A percentile compares a stretch with the other conserved stretches of the same genome.
These are phyloP conservation scores for Aspergillus avenaceus DNA, from an alignment of 495 filamentous ascomycete genomes.

Conservation along the genomic window DNA sequence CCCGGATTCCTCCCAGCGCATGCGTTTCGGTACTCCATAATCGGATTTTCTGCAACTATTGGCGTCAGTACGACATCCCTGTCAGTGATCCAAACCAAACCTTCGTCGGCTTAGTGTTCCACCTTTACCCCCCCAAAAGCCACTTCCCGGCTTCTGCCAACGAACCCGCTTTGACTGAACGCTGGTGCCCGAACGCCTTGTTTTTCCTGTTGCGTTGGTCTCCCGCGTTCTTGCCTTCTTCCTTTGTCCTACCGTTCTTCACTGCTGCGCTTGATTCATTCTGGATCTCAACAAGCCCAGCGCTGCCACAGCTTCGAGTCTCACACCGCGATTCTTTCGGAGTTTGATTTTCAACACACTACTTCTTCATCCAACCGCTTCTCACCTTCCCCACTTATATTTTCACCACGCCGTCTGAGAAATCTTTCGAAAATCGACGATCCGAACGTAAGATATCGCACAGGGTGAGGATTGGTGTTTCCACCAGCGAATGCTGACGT, in stretches of 20 bases:
- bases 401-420: neutral
- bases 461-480: constrained; percentile 7
- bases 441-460: neutral
- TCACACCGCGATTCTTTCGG: constrained; percentile 2
- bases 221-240: constrained; percentile 13
- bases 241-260: constrained; percentile 1
- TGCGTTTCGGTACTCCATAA: constrained; percentile 10
- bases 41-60: constrained; percentile 23
- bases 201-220: constrained; percentile 30
- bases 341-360: neutral
- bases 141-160: constrained; percentile 26
- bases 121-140: constrained; percentile 20
- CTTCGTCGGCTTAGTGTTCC: constrained; percentile 21
- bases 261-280: constrained; percentile 1
- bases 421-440: neutral
- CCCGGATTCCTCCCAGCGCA: constrained; percentile 9
- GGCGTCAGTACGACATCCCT: constrained; percentile 38
- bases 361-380: neutral
- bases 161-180: constrained; percentile 28
- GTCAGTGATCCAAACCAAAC: constrained; percentile 33
- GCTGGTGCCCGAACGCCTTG: constrained; percentile 43
- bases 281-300: neutral
- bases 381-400: neutral
- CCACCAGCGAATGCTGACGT: constrained; percentile 41
- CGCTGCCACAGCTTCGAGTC: neutral